phyloP scores from a whole-genome alignment of 2,329 filamentous ascomycete species.

The Trichoderma simmonsii region DNA sequence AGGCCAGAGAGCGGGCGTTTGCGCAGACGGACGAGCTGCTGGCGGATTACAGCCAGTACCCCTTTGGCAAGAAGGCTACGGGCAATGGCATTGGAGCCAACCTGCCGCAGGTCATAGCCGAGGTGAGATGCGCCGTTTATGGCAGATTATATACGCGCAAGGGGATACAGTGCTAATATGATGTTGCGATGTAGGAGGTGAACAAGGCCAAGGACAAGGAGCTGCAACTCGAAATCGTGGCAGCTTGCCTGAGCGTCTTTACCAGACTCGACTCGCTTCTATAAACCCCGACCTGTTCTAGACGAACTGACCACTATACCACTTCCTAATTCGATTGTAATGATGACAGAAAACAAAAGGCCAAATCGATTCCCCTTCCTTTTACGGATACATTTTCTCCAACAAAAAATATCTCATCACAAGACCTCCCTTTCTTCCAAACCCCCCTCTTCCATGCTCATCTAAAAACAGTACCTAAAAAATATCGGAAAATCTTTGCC shows the following conservation, averaged over 20 bases:
- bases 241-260: constrained; percentile 95
- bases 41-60: constrained; percentile 96
- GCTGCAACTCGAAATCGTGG: constrained; percentile 93
- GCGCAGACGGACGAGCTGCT: constrained; percentile 95
- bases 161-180: background rate
- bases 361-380: background rate
- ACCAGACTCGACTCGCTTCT: constrained; percentile 94
- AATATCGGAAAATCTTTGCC: background rate
- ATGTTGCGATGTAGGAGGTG: constrained; percentile 57
- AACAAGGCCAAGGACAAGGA: constrained; percentile 88
- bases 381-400: background rate
- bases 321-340: constrained; percentile 6
- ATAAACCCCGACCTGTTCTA: constrained; percentile 42
- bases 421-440: background rate
- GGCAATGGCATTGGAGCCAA: constrained; percentile 86
- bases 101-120: constrained; percentile 77
- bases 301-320: background rate
- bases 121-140: constrained; percentile 45
- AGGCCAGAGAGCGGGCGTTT: constrained; percentile 90
- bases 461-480: background rate
- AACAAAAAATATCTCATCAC: background rate
- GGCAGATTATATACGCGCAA: background rate
- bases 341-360: constrained; percentile 12
- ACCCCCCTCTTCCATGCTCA: background rate
- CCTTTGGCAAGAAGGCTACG: constrained; percentile 81